phyloP scores from a whole-genome alignment of 2,329 filamentous ascomycete species.

The Trichoderma endophyticum region DNA sequence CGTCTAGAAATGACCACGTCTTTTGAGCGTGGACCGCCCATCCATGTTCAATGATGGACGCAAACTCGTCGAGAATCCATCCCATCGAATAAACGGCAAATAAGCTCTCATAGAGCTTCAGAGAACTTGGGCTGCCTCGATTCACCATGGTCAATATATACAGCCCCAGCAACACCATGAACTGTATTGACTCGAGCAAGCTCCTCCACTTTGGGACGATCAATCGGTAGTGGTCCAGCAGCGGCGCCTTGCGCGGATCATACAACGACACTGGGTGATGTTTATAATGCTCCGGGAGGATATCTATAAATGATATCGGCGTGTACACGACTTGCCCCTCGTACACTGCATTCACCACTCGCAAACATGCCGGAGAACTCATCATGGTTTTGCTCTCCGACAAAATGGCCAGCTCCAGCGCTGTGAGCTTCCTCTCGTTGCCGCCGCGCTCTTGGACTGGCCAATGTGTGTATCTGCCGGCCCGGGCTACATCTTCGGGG shows the following conservation, averaged over 20 bases:
- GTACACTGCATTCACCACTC: constrained; percentile 69
- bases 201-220: constrained; percentile 68
- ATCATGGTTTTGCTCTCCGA: constrained; percentile 68
- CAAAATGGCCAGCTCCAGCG: constrained; percentile 68
- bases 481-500: constrained; percentile 54
- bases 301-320: constrained; percentile 66
- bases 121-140: constrained; percentile 44
- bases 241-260: constrained; percentile 60
- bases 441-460: constrained; percentile 38
- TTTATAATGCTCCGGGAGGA: constrained; percentile 71
- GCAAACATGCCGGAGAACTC: constrained; percentile 63
- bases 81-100: constrained; percentile 65
- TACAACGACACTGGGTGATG: constrained; percentile 67
- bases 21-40: constrained; percentile 70
- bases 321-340: constrained; percentile 67
- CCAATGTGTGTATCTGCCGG: constrained; percentile 42
- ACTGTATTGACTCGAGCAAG: constrained; percentile 63
- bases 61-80: constrained; percentile 65
- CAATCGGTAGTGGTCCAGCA: constrained; percentile 69
- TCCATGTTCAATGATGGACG: constrained; percentile 62
- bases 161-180: constrained; percentile 58
- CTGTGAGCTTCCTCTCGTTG: constrained; percentile 57
- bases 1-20: constrained; percentile 70
- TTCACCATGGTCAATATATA: constrained; percentile 64
- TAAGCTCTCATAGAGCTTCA: constrained; percentile 51